phyloP scores from a whole-genome alignment of 495 filamentous ascomycete species.

The Aspergillus heteromorphus region DNA sequence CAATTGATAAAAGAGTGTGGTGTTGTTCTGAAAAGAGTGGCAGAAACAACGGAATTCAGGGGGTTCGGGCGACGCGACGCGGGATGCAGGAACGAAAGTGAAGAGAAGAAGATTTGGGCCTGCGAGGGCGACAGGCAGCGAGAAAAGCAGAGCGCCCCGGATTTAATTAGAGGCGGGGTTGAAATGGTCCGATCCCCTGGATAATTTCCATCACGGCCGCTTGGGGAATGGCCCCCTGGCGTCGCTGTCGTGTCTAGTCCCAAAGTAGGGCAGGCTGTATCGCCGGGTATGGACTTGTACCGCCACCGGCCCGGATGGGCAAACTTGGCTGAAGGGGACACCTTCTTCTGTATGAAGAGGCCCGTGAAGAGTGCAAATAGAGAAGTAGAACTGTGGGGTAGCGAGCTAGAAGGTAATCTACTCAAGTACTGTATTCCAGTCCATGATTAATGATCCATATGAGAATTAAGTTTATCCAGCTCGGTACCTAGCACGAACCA shows the following conservation, averaged over 20 bases:
- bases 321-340: too few species aligned
- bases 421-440: too few species aligned
- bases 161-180: neutral
- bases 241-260: neutral
- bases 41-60: too few species aligned
- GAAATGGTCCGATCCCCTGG: neutral
- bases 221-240: neutral
- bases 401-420: too few species aligned
- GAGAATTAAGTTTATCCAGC: too few species aligned
- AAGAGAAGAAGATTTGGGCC: neutral
- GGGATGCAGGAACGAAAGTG: neutral
- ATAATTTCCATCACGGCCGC: too few species aligned
- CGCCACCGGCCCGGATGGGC: neutral
- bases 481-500: too few species aligned
- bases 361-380: too few species aligned
- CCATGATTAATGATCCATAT: too few species aligned
- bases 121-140: neutral
- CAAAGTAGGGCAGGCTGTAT: neutral
- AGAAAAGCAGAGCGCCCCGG: neutral
- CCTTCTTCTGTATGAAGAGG: neutral
- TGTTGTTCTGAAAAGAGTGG: conserved; percentile 4
- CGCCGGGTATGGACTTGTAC: neutral
- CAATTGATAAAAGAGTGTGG: too few species aligned
- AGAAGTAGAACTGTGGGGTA: too few species aligned
- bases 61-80: too few species aligned